Evolutionary conservation across 129 eudicot genomes (phyloP), one percentile per base, ranked within the genome.

Genomic region (Saposhnikovia divaricata): DNA sequence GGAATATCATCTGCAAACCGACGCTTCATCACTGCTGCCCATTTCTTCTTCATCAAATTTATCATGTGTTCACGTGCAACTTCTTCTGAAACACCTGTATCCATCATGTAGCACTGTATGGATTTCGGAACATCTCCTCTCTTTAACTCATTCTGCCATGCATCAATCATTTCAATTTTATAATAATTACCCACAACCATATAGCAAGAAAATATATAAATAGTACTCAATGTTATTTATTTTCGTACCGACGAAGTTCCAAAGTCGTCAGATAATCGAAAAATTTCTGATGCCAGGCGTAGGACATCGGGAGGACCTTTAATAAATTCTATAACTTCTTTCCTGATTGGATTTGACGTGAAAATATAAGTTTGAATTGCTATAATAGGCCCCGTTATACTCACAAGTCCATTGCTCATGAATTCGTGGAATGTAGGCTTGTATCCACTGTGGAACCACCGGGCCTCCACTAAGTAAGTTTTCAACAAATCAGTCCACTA

Each of bases 401-500:
- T 27, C 9, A 34, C 39, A 3, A 68, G 39, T 68, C 40, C 73
- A 68, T 68, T 68, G 23, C 21, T 68, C 43, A 68, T 0, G 23
- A 12, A 68, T 7, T 68, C 73, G 4, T 61, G 37, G 1, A 61
- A 61, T n/a, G 69, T n/a, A n/a, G 69, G 69, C 69, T 61, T n/a
- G 69, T 61, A n/a, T 61, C 69, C 69, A 25, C 34, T 10, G 69
- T 61, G 34, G n/a, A 7, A 61, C 92, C 90, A 90, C 65, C 84
- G 73, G 6, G 84, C 90, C 77, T 90, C 96, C 71, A 82, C 79
- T 87, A 90, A 78, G 46, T 86, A 90, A 13, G 85, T 84, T 80
- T 90, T 83, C 13, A 80, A 75, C 87, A 87, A 72, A 72, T 90
- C 87, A 55, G 85, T 88, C 92, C 96, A 90, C 96, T 90, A 82